A percentile compares a stretch with the other conserved stretches of the same genome.
Conservation (phyloP, 1,284 basidiomycete genomes). For the Cryptococcus maquisensis region DNA sequence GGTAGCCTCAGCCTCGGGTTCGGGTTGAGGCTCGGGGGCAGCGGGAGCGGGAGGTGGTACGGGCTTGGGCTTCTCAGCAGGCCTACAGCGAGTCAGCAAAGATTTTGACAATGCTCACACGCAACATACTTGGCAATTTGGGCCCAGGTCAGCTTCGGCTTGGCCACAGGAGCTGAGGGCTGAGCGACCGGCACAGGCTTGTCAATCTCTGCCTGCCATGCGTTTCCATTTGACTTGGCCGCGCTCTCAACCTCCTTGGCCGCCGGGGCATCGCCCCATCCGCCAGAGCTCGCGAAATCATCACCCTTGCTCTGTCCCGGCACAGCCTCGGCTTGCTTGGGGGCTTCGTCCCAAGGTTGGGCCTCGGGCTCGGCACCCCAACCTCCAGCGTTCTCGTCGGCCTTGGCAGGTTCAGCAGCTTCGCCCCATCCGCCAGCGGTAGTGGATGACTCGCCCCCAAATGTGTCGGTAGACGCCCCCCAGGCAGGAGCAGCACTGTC, state of each 20-base stretch:
- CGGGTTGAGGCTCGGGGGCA: constrained; percentile 24
- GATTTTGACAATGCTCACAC: not conserved
- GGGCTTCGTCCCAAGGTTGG: not conserved
- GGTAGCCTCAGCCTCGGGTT: constrained; percentile 22
- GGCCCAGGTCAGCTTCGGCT: constrained; percentile 50
- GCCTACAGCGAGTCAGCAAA: constrained; percentile 16
- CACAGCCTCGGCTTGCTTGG: constrained; percentile 1
- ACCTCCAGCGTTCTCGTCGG: not conserved
- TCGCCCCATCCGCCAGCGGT: constrained; percentile 15
- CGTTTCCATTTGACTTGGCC: constrained; percentile 31
- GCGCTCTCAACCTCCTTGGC: constrained; percentile 41
- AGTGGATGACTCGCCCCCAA: constrained; percentile 21
- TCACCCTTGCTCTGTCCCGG: constrained; percentile 30
- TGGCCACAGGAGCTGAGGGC: constrained; percentile 22
- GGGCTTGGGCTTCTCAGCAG: constrained; percentile 48
- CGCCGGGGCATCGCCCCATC: constrained; percentile 42
- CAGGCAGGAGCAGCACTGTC: constrained; percentile 27
- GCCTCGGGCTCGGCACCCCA: not conserved
- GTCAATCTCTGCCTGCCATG: constrained; percentile 36
- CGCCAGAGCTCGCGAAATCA: constrained; percentile 40
- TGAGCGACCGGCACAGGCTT: constrained; percentile 26
- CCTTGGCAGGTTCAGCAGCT: constrained; percentile 3
- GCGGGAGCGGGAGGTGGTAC: constrained; percentile 65
- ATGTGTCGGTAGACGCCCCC: constrained; percentile 38
- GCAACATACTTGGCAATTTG: constrained; percentile 48